Conservation (phyloP, 1,284 basidiomycete species). For the Apiotrichum siamense region DNA sequence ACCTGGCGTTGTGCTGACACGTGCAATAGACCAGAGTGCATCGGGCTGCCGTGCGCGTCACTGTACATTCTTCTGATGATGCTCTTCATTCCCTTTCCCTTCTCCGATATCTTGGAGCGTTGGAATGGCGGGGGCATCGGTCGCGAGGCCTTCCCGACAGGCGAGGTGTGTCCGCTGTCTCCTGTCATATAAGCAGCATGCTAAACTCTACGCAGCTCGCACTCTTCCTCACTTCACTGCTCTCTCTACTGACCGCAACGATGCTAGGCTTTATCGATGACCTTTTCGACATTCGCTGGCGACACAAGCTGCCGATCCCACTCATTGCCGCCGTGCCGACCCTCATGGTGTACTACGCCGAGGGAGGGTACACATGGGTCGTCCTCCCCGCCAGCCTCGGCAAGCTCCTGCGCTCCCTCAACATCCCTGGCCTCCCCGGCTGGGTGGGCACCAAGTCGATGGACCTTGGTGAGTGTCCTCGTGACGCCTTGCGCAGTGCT, state of each 20-base stretch:
- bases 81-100: constrained; percentile 82
- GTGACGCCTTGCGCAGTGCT: not conserved
- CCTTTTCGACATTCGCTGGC: constrained; percentile 97
- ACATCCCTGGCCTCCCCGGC: constrained; percentile 17
- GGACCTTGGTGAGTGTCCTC: constrained; percentile 66
- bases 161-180: constrained; percentile 57
- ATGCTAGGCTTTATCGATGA: constrained; percentile 95
- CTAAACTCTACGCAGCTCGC: constrained; percentile 57
- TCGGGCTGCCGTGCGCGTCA: constrained; percentile 82
- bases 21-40: constrained; percentile 78
- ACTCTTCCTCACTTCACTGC: constrained; percentile 83
- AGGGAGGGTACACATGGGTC: constrained; percentile 86
- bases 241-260: constrained; percentile 85
- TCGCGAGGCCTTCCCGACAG: constrained; percentile 67
- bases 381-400: constrained; percentile 81
- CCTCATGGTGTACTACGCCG: constrained; percentile 92
- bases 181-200: not conserved
- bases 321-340: constrained; percentile 92
- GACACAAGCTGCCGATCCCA: constrained; percentile 95
- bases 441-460: constrained; percentile 58
- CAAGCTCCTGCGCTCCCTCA: constrained; percentile 51
- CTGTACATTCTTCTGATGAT: constrained; percentile 81
- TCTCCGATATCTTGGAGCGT: constrained; percentile 60
- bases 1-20: not conserved
- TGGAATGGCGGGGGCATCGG: constrained; percentile 16